Evolutionary conservation across 495 filamentous ascomycete genomes (phyloP).

Genomic region (Aspergillus biplanus): DNA sequence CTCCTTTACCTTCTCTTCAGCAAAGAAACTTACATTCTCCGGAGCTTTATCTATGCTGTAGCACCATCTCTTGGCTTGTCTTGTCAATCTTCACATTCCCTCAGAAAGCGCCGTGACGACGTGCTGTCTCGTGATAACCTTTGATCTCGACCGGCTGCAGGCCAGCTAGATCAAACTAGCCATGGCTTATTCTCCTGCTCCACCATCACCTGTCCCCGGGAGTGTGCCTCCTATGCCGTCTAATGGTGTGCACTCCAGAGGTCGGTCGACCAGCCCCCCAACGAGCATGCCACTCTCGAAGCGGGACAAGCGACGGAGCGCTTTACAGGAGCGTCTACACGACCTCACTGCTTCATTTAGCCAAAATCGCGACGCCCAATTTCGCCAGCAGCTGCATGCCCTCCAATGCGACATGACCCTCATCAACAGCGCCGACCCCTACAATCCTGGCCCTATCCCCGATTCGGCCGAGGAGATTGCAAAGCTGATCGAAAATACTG

Average conservation of each 20-base stretch:
- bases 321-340: conserved; percentile 73
- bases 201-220: conserved; percentile 37
- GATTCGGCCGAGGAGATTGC: conserved; percentile 70
- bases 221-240: conserved; percentile 26
- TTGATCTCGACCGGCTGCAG: conserved; percentile 13
- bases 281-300: conserved; percentile 63
- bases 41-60: conserved; percentile 15
- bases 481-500: conserved; percentile 61
- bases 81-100: conserved; percentile 11
- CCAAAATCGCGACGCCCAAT: conserved; percentile 79
- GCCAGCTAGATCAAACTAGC: conserved; percentile 21
- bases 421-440: conserved; percentile 81
- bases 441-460: conserved; percentile 70
- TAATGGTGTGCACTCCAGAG: conserved; percentile 33
- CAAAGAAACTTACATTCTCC: conserved; percentile 8
- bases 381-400: conserved; percentile 84
- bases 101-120: conserved; percentile 15
- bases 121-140: conserved; percentile 14
- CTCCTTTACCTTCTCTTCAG: not conserved
- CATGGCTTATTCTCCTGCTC: conserved; percentile 45
- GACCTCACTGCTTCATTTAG: conserved; percentile 74
- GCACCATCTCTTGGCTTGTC: conserved; percentile 2
- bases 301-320: conserved; percentile 83
- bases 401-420: conserved; percentile 89
- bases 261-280: conserved; percentile 43